Conservation (phyloP, 306 rosid genomes). For the Mimosa bimucronata region DNA sequence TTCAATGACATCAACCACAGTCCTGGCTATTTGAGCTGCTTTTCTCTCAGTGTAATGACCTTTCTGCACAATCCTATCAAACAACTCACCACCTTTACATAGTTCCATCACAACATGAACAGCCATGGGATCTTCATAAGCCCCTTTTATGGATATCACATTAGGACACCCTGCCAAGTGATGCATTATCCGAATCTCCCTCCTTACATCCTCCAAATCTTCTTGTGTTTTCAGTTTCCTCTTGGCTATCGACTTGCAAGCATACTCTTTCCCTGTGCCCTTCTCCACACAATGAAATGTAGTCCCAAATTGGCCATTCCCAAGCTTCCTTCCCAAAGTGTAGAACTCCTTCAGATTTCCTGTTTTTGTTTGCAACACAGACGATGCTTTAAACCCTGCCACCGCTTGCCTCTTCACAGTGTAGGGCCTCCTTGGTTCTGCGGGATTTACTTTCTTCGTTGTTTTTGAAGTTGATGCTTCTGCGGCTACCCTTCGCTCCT, state of each 20-base stretch:
- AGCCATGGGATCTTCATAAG: conserved; percentile 81
- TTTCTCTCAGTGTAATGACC: conserved; percentile 80
- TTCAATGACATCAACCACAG: conserved; percentile 75
- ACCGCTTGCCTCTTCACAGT: conserved; percentile 55
- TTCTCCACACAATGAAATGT: conserved; percentile 78
- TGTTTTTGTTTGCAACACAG: conserved; percentile 66
- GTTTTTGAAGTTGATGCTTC: background rate
- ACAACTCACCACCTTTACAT: conserved; percentile 87
- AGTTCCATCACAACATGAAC: conserved; percentile 94
- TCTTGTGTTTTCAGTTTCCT: conserved; percentile 62
- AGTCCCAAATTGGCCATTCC: conserved; percentile 86
- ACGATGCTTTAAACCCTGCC: conserved; percentile 70
- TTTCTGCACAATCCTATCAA: conserved; percentile 75
- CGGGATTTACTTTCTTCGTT: conserved; percentile 14
- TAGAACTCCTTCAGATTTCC: conserved; percentile 67
- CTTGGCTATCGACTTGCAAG: conserved; percentile 87
- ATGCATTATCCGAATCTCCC: conserved; percentile 93
- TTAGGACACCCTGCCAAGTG: conserved; percentile 69
- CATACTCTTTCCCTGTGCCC: conserved; percentile 68
- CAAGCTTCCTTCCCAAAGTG: conserved; percentile 70
- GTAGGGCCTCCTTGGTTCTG: conserved; percentile 46
- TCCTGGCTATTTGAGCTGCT: conserved; percentile 78
- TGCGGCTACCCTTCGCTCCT: conserved; percentile 27
- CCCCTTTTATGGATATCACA: conserved; percentile 68
- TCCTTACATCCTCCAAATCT: conserved; percentile 89